Percentiles rank a stretch among this genome's conserved stretches.
Conservation (phyloP, 345 rosid genomes). For the Mercurialis annua region DNA sequence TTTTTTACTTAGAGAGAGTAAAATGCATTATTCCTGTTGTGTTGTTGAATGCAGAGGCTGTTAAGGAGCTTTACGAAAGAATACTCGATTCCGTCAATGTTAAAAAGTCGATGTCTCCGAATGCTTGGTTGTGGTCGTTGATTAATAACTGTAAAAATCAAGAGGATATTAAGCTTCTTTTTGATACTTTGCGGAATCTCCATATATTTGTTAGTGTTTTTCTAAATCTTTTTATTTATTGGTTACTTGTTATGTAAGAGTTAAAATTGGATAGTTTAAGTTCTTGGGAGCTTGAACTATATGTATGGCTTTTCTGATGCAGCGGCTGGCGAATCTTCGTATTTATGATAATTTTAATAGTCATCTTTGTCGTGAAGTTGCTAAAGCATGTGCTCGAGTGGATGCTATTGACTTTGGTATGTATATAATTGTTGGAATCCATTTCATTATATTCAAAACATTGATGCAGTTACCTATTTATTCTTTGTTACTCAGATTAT, state of each 20-base stretch:
- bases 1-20: too few relatives aligned
- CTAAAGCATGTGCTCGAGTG: constrained; percentile 67
- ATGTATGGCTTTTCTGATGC: constrained; percentile 25
- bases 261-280: background rate
- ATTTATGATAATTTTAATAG: constrained; percentile 74
- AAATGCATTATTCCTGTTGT: background rate
- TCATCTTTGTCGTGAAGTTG: constrained; percentile 76
- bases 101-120: constrained; percentile 72
- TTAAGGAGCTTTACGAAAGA: constrained; percentile 63
- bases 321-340: constrained; percentile 81
- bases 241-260: background rate
- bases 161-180: constrained; percentile 72
- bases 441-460: background rate
- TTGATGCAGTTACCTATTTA: background rate
- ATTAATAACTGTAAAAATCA: constrained; percentile 56
- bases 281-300: background rate
- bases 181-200: constrained; percentile 53
- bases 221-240: background rate
- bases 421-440: constrained; percentile 14
- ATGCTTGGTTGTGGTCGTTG: constrained; percentile 81
- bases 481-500: background rate
- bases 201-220: constrained; percentile 67
- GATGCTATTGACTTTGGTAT: constrained; percentile 77
- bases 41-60: constrained; percentile 46
- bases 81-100: constrained; percentile 56